Evolutionary conservation across 345 rosid species (phyloP).

Genomic region (Cardamine chenopodiifolia): DNA sequence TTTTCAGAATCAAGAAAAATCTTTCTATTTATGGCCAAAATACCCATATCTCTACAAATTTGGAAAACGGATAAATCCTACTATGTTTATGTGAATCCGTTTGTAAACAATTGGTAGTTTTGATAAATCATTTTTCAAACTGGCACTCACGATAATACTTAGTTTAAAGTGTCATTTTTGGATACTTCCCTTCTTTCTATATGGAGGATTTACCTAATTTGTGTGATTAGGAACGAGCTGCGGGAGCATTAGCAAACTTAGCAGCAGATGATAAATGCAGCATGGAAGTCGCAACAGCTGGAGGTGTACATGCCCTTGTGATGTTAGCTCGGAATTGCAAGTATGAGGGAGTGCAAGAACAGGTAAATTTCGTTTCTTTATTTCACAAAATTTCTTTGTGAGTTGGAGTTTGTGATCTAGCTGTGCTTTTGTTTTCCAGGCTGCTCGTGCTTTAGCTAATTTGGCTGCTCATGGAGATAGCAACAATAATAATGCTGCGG

Average conservation of each 20-base stretch:
- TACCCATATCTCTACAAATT: conserved; percentile 1
- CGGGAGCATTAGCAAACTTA: conserved; percentile 86
- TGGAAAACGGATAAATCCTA: neutral
- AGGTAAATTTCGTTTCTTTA: conserved; percentile 43
- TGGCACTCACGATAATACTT: neutral
- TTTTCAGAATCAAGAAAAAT: neutral
- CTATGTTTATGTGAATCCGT: neutral
- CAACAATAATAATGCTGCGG: conserved; percentile 89
- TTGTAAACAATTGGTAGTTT: neutral
- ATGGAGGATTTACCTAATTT: conserved; percentile 15
- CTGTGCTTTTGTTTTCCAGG: conserved; percentile 46
- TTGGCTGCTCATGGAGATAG: conserved; percentile 98
- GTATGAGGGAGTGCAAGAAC: conserved; percentile 83
- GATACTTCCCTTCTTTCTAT: neutral
- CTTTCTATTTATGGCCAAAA: neutral
- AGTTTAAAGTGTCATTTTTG: neutral
- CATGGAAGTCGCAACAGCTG: conserved; percentile 70
- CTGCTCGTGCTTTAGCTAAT: conserved; percentile 95
- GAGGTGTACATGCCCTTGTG: conserved; percentile 80
- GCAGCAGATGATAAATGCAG: conserved; percentile 90
- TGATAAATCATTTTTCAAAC: neutral
- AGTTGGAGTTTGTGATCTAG: conserved; percentile 18
- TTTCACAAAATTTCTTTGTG: neutral
- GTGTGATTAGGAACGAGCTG: conserved; percentile 78
- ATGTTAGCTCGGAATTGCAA: conserved; percentile 85